phyloP scores from a whole-genome alignment of 179 eudicot genomes.

The Corrigiola litoralis region DNA sequence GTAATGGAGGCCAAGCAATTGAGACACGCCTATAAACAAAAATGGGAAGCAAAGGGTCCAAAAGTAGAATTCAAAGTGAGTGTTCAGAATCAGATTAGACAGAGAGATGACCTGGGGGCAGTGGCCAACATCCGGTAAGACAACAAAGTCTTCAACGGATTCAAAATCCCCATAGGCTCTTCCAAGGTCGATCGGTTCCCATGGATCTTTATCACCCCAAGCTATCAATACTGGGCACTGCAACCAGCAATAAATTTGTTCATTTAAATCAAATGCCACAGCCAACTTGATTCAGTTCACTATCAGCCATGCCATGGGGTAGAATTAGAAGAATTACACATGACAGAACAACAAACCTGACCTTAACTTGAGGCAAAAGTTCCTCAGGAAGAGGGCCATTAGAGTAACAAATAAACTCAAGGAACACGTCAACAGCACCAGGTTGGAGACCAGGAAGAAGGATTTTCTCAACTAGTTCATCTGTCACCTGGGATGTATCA shows the following conservation, averaged over 20 bases:
- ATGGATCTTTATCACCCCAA: slow-evolving; percentile 99
- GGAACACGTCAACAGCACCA: slow-evolving; percentile 94
- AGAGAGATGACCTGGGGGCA: slow-evolving; percentile 82
- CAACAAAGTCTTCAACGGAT: slow-evolving; percentile 77
- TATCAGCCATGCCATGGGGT: too few relatives aligned
- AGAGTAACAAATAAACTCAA: slow-evolving; percentile 95
- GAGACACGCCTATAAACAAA: too few relatives aligned
- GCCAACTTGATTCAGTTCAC: background rate
- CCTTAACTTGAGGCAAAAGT: slow-evolving; percentile 92
- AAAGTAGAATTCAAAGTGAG: too few relatives aligned
- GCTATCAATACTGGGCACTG: slow-evolving; percentile 92
- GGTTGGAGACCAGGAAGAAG: slow-evolving; percentile 94
- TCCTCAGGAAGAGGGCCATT: slow-evolving; percentile 97
- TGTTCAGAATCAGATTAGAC: background rate
- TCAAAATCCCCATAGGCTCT: slow-evolving; percentile 67
- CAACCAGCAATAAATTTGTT: background rate
- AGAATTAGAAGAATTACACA: background rate
- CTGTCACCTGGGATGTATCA: slow-evolving; percentile 90
- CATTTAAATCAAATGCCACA: background rate
- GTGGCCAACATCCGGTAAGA: slow-evolving; percentile 86
- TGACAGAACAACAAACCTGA: slow-evolving; percentile 14
- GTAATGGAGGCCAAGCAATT: background rate
- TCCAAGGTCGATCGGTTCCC: slow-evolving; percentile 97
- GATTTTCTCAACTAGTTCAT: slow-evolving; percentile 73
- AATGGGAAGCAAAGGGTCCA: too few relatives aligned